Conservation (phyloP, 2,329 filamentous ascomycete genomes). For the Colletotrichum sp. region DNA sequence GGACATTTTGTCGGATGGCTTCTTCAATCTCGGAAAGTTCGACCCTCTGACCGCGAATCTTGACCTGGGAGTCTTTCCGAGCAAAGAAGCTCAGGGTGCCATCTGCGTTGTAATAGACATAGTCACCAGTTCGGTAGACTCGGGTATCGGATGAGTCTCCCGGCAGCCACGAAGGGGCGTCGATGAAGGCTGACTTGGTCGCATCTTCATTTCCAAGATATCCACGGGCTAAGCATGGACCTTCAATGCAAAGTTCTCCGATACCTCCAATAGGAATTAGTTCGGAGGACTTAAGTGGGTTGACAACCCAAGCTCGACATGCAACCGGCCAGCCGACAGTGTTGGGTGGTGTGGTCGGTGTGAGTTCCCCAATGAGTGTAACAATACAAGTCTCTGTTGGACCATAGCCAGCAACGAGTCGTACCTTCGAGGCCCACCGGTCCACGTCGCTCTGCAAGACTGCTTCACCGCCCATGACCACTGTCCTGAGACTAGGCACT, state of each 20-base stretch:
- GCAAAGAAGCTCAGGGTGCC: constrained; percentile 50
- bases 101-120: constrained; percentile 46
- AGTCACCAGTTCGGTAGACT: constrained; percentile 55
- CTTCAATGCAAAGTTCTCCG: constrained; percentile 3
- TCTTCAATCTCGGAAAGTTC: constrained; percentile 37
- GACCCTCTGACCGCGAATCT: constrained; percentile 56
- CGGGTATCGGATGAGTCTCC: constrained; percentile 3
- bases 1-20: neutral
- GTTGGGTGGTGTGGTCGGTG: neutral
- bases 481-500: neutral
- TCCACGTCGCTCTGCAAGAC: constrained; percentile 33
- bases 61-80: constrained; percentile 57
- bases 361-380: constrained; percentile 35
- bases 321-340: constrained; percentile 28
- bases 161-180: neutral
- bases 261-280: constrained; percentile 28
- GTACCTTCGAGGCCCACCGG: constrained; percentile 35
- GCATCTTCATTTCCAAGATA: neutral
- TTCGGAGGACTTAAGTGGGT: constrained; percentile 21
- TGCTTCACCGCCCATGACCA: constrained; percentile 1
- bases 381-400: constrained; percentile 8
- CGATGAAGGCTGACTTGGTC: neutral
- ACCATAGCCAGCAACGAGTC: neutral
- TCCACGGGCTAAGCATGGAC: neutral
- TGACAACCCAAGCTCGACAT: constrained; percentile 27